These are phyloP conservation scores for Fusarium guadeloupense DNA, from an alignment of 2,329 filamentous ascomycete species.

Conservation along the genomic window DNA sequence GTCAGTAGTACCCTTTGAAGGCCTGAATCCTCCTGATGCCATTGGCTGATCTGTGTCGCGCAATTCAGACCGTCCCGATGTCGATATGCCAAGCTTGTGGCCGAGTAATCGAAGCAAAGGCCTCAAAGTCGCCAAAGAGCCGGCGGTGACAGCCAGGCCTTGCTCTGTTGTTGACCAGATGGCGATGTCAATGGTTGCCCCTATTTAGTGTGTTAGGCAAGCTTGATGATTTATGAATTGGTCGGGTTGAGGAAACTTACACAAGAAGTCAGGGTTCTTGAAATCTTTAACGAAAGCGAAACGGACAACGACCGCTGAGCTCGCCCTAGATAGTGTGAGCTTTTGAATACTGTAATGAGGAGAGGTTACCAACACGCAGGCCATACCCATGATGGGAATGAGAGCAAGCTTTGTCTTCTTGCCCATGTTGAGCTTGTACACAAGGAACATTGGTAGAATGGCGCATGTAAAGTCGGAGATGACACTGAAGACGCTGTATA, in stretches of 20 bases:
- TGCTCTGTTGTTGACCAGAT: slow-evolving; percentile 61
- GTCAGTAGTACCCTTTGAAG: slow-evolving; percentile 19
- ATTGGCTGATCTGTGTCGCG: slow-evolving; percentile 26
- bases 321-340: slow-evolving; percentile 50
- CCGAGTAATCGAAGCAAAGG: slow-evolving; percentile 52
- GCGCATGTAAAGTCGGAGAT: slow-evolving; percentile 62
- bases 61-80: slow-evolving; percentile 32
- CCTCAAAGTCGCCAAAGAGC: slow-evolving; percentile 57
- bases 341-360: not conserved
- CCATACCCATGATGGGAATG: slow-evolving; percentile 63
- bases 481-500: slow-evolving; percentile 61
- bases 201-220: slow-evolving; percentile 30
- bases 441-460: slow-evolving; percentile 62
- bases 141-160: slow-evolving; percentile 59
- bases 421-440: slow-evolving; percentile 65
- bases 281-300: slow-evolving; percentile 52
- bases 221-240: not conserved
- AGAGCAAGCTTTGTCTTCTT: slow-evolving; percentile 60
- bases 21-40: slow-evolving; percentile 8
- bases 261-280: slow-evolving; percentile 54
- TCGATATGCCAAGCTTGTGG: slow-evolving; percentile 45
- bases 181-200: slow-evolving; percentile 54
- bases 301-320: slow-evolving; percentile 54
- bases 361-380: slow-evolving; percentile 55
- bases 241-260: slow-evolving; percentile 41